A percentile compares a stretch with the other conserved stretches of the same genome.
Conservation (phyloP, 306 rosid genomes). For the Quercus gilva region DNA sequence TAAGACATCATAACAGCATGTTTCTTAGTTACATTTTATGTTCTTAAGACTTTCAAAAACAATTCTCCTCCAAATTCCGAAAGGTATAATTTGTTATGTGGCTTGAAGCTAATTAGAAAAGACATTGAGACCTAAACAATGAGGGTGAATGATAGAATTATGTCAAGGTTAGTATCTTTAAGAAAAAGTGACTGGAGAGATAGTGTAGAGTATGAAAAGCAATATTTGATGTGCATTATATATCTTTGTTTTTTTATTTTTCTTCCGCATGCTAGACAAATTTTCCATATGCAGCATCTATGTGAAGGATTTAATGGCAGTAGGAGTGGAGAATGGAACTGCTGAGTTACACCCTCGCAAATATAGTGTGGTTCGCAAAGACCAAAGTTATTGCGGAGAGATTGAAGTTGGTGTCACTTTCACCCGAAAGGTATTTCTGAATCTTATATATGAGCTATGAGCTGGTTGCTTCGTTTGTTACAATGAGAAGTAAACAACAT, state of each 20-base stretch:
- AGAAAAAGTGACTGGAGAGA: too few species aligned
- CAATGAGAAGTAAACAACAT: neutral
- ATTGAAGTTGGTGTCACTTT: constrained; percentile 69
- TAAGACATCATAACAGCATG: constrained; percentile 25
- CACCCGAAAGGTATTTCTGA: constrained; percentile 44
- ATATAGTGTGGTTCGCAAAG: constrained; percentile 53
- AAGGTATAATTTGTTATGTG: neutral
- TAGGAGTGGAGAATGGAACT: constrained; percentile 61
- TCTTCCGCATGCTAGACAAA: neutral
- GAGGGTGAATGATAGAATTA: too few species aligned
- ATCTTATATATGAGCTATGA: neutral
- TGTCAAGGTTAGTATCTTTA: too few species aligned
- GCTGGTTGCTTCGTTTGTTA: neutral
- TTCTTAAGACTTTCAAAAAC: neutral
- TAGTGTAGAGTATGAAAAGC: too few species aligned
- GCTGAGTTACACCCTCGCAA: constrained; percentile 48
- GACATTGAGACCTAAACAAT: too few species aligned
- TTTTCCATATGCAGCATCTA: constrained; percentile 38
- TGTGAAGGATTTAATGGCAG: constrained; percentile 54
- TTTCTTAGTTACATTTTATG: neutral
- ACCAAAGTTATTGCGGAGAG: constrained; percentile 68
- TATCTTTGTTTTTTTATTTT: neutral
- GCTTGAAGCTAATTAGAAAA: too few species aligned
- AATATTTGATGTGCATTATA: neutral
- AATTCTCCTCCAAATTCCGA: neutral